A percentile compares a stretch with the other conserved stretches of the same genome.
Evolutionary conservation across 306 rosid genomes (phyloP).

Genomic region (Fragaria ananassa): DNA sequence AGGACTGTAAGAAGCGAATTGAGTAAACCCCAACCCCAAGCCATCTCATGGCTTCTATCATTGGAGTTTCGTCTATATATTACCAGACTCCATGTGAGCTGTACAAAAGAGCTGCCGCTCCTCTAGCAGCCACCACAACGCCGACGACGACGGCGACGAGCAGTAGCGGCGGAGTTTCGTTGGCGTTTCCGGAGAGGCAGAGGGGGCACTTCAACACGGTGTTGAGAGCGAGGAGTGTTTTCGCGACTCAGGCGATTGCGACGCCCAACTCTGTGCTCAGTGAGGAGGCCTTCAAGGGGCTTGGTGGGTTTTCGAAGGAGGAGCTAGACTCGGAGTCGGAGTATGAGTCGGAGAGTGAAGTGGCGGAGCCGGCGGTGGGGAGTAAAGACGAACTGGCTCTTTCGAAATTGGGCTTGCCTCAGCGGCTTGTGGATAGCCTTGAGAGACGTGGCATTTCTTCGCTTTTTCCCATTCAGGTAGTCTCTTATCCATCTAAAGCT

Average conservation of each 20-base stretch:
- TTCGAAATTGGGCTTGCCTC: slow-evolving; percentile 69
- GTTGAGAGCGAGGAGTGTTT: slow-evolving; percentile 12
- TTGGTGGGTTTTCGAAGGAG: slow-evolving; percentile 47
- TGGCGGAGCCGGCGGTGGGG: slow-evolving; percentile 9
- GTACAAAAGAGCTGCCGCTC: slow-evolving; percentile 25
- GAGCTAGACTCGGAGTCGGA: slow-evolving; percentile 30
- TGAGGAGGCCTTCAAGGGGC: slow-evolving; percentile 80
- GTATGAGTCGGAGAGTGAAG: slow-evolving; percentile 33
- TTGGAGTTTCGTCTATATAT: slow-evolving; percentile 64
- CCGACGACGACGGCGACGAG: slow-evolving; percentile 12
- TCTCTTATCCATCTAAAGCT: not conserved
- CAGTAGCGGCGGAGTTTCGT: slow-evolving; percentile 20
- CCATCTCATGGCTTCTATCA: slow-evolving; percentile 52
- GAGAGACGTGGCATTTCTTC: slow-evolving; percentile 65
- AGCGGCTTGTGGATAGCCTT: slow-evolving; percentile 58
- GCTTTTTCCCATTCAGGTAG: slow-evolving; percentile 92
- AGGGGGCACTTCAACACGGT: not conserved
- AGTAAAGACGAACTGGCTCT: slow-evolving; percentile 66
- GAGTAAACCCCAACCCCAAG: not conserved
- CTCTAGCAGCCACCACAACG: not conserved
- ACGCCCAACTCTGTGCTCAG: slow-evolving; percentile 90
- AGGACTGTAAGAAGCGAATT: not conserved
- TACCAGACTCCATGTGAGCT: slow-evolving; percentile 55
- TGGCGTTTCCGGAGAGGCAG: slow-evolving; percentile 45
- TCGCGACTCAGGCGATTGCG: slow-evolving; percentile 68